Evolutionary conservation across 2,329 filamentous ascomycete genomes (phyloP).

Genomic region (Exophiala spinifera): DNA sequence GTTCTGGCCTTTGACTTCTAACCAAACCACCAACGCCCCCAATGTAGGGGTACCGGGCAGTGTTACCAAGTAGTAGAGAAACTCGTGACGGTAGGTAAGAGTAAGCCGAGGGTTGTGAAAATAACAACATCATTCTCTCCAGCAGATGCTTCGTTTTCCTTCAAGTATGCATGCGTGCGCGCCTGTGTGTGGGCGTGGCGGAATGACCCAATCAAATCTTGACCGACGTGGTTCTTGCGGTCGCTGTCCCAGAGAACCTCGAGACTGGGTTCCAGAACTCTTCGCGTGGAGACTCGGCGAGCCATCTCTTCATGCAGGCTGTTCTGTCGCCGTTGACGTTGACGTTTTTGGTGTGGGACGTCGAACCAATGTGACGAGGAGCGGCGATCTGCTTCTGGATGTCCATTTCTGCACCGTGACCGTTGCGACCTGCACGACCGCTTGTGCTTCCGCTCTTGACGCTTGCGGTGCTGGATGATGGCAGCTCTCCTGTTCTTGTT

Average conservation of each 20-base stretch:
- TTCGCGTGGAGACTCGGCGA: background rate
- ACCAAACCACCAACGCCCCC: no score
- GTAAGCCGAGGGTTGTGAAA: no score
- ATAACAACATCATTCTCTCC: no score
- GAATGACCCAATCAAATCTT: background rate
- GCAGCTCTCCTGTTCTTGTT: no score
- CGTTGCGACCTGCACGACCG: background rate
- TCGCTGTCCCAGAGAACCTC: background rate
- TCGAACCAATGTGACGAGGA: background rate
- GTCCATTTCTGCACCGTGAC: background rate
- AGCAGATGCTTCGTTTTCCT: no score
- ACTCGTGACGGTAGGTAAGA: no score
- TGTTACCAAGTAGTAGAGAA: no score
- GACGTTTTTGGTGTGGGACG: no score
- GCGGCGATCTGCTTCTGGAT: background rate
- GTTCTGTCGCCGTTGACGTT: background rate
- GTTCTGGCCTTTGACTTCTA: no score
- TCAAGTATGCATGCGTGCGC: no score
- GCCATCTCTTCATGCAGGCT: background rate
- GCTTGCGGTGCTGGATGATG: constrained; percentile 14
- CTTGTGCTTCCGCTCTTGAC: constrained; percentile 12
- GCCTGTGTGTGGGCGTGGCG: no score
- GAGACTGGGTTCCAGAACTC: constrained; percentile 1
- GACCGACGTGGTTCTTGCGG: background rate
- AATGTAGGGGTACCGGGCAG: no score